phyloP scores from a whole-genome alignment of 1,284 basidiomycete species.

The Leccinum variabile region DNA sequence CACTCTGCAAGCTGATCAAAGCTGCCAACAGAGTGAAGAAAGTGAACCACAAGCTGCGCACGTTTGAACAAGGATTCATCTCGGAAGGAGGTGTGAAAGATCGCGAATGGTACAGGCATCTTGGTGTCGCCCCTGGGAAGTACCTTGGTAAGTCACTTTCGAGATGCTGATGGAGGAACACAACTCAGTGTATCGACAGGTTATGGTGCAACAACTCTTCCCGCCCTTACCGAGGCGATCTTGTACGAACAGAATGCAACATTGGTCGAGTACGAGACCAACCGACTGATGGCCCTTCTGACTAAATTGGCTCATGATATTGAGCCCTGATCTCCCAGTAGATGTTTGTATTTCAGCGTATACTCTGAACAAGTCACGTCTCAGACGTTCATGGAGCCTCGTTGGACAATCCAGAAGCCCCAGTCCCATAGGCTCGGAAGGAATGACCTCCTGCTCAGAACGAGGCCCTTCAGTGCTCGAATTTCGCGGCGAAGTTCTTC shows the following conservation, averaged over 20 bases:
- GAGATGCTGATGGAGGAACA: neutral
- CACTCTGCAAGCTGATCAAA: slow-evolving; percentile 47
- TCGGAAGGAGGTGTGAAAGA: slow-evolving; percentile 76
- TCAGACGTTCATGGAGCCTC: slow-evolving; percentile 4
- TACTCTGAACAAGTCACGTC: neutral
- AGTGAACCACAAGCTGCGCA: slow-evolving; percentile 71
- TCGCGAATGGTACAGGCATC: slow-evolving; percentile 83
- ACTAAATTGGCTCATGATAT: slow-evolving; percentile 50
- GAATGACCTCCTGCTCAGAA: slow-evolving; percentile 45
- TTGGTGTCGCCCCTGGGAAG: slow-evolving; percentile 87
- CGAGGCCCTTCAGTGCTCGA: slow-evolving; percentile 54
- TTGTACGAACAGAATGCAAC: slow-evolving; percentile 65
- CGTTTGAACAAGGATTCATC: slow-evolving; percentile 87
- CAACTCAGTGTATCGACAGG: slow-evolving; percentile 41
- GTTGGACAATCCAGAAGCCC: slow-evolving; percentile 5
- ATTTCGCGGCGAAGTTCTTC: slow-evolving; percentile 55
- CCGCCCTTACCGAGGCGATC: slow-evolving; percentile 80
- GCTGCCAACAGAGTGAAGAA: slow-evolving; percentile 61
- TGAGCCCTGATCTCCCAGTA: slow-evolving; percentile 15
- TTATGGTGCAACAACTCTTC: slow-evolving; percentile 87
- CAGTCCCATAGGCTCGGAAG: slow-evolving; percentile 16
- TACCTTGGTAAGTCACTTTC: slow-evolving; percentile 66
- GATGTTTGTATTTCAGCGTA: neutral
- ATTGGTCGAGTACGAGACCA: slow-evolving; percentile 64
- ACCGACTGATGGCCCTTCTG: slow-evolving; percentile 59